Conservation (phyloP, 345 rosid genomes). For the Eucalyptus cladocalyx region DNA sequence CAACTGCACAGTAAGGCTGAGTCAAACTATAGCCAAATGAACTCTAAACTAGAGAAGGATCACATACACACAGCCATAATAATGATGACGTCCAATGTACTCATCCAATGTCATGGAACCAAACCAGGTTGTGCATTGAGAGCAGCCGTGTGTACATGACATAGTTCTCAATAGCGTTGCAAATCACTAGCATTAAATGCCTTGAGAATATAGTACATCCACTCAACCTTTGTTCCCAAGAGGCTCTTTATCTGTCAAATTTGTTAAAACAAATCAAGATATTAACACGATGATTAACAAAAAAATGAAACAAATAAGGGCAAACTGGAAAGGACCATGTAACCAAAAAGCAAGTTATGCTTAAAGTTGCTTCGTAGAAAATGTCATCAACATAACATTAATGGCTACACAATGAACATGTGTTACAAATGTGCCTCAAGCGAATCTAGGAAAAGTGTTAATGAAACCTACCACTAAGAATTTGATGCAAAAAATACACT, state of each 20-base stretch:
- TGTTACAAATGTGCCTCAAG: background rate
- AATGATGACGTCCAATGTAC: background rate
- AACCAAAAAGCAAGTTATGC: background rate
- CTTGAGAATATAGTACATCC: constrained; percentile 94
- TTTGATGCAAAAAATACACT: too few species aligned
- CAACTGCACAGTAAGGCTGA: background rate
- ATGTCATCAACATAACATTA: background rate
- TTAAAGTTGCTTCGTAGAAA: background rate
- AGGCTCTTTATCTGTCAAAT: too few species aligned
- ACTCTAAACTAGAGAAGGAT: background rate
- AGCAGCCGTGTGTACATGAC: constrained; percentile 66
- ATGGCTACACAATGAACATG: background rate
- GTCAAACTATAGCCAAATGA: background rate
- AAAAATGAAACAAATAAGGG: too few species aligned
- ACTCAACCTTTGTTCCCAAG: constrained; percentile 38
- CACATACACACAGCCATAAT: background rate
- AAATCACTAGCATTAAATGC: constrained; percentile 55
- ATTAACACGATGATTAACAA: too few species aligned
- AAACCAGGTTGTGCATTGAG: constrained; percentile 83
- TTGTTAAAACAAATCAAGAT: too few species aligned
- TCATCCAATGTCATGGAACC: background rate
- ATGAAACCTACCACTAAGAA: too few species aligned
- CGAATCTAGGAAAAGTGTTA: too few species aligned
- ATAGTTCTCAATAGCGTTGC: constrained; percentile 66
- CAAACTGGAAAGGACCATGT: too few species aligned